These are phyloP conservation scores for Amylocarpus encephaloides DNA, from an alignment of 2,329 filamentous ascomycete species.

Conservation along the genomic window DNA sequence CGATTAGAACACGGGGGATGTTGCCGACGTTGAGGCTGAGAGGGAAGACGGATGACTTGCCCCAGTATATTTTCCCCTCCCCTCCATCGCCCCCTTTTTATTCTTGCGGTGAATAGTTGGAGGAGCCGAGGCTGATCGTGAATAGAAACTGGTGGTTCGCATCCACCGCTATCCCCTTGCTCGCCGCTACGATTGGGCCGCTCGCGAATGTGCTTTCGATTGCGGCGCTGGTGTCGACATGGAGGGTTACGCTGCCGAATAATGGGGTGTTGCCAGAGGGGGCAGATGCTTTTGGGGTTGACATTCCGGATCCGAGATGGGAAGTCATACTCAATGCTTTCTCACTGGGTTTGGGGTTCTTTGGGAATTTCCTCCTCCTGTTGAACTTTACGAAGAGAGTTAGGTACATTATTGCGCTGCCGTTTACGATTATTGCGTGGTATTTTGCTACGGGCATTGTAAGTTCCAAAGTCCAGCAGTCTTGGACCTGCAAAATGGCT, in stretches of 20 bases:
- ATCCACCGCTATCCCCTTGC: conserved; percentile 44
- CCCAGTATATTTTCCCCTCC: conserved; percentile 24
- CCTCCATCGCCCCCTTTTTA: not conserved
- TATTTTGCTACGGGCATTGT: conserved; percentile 54
- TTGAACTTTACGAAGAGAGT: conserved; percentile 63
- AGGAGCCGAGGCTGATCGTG: not conserved
- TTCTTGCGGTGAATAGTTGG: not conserved
- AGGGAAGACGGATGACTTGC: conserved; percentile 31
- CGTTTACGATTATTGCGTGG: conserved; percentile 62
- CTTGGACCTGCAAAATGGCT: not conserved
- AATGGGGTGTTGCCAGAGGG: conserved; percentile 38
- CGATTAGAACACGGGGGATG: conserved; percentile 23
- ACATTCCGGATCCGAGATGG: conserved; percentile 56
- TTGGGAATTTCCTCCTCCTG: conserved; percentile 61
- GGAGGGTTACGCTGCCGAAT: conserved; percentile 47
- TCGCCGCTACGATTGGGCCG: conserved; percentile 63
- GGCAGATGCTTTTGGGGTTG: conserved; percentile 43
- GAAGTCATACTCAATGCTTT: conserved; percentile 56
- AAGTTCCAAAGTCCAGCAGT: conserved; percentile 47
- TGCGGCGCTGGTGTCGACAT: conserved; percentile 58
- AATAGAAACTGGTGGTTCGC: conserved; percentile 36
- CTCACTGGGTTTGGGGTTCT: conserved; percentile 56
- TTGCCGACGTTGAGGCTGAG: conserved; percentile 25
- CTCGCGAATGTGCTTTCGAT: conserved; percentile 66
- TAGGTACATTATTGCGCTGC: conserved; percentile 62